Evolutionary conservation across 352 stramenopile genomes (phyloP), one percentile per base, ranked within the genome.

Genomic region (Blastocystis sp.): DNA sequence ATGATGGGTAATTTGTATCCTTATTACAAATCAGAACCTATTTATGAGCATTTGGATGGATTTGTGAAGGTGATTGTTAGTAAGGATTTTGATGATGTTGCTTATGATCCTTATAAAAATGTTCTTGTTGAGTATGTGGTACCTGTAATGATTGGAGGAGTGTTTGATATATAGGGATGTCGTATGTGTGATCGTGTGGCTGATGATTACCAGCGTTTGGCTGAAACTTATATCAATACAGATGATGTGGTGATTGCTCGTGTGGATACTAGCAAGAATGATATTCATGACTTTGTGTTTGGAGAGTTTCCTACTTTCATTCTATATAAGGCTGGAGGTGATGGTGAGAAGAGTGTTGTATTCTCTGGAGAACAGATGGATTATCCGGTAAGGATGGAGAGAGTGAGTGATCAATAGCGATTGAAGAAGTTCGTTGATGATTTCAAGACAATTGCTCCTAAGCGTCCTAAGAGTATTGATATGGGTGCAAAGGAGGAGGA

Each of bases 41-140:
- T 80, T 16, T 80, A 80, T 54, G 46, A 59, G 69, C 35, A 80
- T 27, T 54, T 42, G 21, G 69, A 80, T 39, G 69, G 69, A 4
- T 80, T 80, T 39, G 69, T 80, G 21, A 51, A 54, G 46, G 35
- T 51, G 24, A 16, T 80, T n/a, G 69, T 80, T 37, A 63, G 69
- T 29, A 59, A 61, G 21, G 69, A 80, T 39, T 80, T 80, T 49
- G 51, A 58, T 27, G 69, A 80, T 21, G 69, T 80, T 49, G 69
- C 69, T 24, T 80, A 46, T 54, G 69, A 80, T 59, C 69, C 69
- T 27, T 63, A 59, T 14, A 27, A 27, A 3, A 80, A 80, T 35
- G 69, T 80, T 27, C 69, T 80, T n/a, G 69, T 80, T 24, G 69
- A 80, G 69, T 80, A 65, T n/a, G 69, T 80, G 69, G 69, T 80